phyloP scores from a whole-genome alignment of 441 rosid genomes.

The Croton setiger region DNA sequence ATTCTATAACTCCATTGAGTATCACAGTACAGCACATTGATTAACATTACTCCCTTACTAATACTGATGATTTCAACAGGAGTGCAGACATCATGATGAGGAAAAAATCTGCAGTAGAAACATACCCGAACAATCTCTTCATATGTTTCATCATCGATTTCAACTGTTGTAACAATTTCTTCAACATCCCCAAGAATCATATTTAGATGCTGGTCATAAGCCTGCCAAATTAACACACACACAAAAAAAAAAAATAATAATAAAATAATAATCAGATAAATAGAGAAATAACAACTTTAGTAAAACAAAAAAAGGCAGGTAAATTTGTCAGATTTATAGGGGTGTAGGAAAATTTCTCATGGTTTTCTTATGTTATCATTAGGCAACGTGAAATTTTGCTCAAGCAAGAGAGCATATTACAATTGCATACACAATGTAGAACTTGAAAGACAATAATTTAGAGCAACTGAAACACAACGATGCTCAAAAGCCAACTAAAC shows the following conservation, averaged over 20 bases:
- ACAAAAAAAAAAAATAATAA: too few species aligned
- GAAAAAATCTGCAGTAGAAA: constrained; percentile 7
- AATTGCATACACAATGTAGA: neutral
- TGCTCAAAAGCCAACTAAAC: neutral
- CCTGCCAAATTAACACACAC: constrained; percentile 46
- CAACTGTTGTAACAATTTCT: constrained; percentile 90
- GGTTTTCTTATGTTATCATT: neutral
- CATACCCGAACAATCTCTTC: constrained; percentile 98
- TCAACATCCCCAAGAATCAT: constrained; percentile 99
- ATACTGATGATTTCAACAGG: neutral
- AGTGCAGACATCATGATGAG: neutral
- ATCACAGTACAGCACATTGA: neutral
- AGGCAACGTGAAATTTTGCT: neutral
- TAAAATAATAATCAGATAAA: neutral
- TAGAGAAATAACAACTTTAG: neutral
- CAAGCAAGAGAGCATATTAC: too few species aligned
- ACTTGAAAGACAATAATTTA: neutral
- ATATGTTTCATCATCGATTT: constrained; percentile 96
- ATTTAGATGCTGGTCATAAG: constrained; percentile 97
- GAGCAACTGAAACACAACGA: neutral
- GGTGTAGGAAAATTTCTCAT: neutral
- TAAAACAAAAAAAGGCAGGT: neutral
- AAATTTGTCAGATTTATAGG: neutral
- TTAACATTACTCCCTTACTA: neutral
- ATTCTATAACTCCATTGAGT: neutral